These are phyloP conservation scores for Dactylonectria estremocensis DNA, from an alignment of 2,329 filamentous ascomycete species.

Conservation along the genomic window DNA sequence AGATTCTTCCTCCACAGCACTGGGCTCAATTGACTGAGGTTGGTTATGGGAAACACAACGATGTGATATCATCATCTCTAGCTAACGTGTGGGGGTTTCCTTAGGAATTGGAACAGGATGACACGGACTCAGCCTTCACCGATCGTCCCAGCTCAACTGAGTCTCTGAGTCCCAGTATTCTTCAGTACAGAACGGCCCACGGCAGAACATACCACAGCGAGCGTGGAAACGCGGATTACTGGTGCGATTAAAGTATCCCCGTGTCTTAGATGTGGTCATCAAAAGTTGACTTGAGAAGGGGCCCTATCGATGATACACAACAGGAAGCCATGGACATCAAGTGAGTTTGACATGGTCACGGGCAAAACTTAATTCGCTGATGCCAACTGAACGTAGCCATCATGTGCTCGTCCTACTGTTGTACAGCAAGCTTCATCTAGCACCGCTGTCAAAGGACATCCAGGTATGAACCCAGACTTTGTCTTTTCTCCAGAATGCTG, in stretches of 20 bases:
- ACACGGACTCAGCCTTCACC: not conserved
- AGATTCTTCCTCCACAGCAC: not conserved
- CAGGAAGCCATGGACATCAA: constrained; percentile 3
- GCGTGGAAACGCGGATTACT: constrained; percentile 1
- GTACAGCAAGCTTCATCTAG: not conserved
- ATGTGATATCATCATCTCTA: not conserved
- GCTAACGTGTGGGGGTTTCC: not conserved
- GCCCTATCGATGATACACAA: not conserved
- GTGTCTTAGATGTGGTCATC: not conserved
- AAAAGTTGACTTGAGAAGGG: not conserved
- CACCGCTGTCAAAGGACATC: not conserved
- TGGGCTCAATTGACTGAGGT: not conserved
- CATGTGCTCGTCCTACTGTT: not conserved
- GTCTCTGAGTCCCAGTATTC: not conserved
- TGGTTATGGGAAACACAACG: not conserved
- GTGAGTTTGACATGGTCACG: not conserved
- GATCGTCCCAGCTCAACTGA: not conserved
- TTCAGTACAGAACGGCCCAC: constrained; percentile 2
- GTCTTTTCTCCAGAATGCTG: not conserved
- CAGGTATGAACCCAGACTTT: not conserved
- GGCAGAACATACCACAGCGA: constrained; percentile 12
- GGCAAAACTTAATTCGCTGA: not conserved
- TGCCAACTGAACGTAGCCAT: not conserved
- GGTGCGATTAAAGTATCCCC: not conserved
- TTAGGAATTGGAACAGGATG: not conserved